Evolutionary conservation across 352 stramenopile species (phyloP).

Genomic region (Phytophthora podocarpi): DNA sequence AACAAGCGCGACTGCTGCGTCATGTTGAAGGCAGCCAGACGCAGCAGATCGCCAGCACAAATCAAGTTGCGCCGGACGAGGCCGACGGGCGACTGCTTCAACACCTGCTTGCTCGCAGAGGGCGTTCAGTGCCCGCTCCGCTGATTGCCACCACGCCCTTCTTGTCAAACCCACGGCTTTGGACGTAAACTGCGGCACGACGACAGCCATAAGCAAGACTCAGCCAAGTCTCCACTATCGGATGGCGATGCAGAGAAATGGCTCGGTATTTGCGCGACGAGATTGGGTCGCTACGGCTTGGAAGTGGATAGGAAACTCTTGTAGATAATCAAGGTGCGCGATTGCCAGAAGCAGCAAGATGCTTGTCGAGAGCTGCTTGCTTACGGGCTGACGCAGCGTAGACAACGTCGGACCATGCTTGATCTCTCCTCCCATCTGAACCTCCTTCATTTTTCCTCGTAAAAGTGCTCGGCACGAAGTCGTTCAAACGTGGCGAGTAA

Average conservation of each 20-base stretch:
- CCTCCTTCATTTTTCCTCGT: neutral
- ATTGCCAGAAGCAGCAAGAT: conserved; percentile 9
- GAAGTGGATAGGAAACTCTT: conserved; percentile 4
- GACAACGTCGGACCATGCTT: neutral
- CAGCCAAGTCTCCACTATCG: conserved; percentile 9
- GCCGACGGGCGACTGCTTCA: conserved; percentile 12
- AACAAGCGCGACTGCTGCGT: conserved; percentile 7
- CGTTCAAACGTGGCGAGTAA: conserved; percentile 13
- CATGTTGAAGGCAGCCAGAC: conserved; percentile 35
- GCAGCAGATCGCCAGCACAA: conserved; percentile 10
- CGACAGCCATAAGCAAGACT: conserved; percentile 20
- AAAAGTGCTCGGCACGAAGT: too few species aligned
- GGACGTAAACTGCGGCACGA: conserved; percentile 23
- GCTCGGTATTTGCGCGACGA: conserved; percentile 8
- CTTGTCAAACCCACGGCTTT: neutral
- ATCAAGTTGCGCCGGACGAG: conserved; percentile 3
- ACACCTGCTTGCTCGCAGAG: conserved; percentile 9
- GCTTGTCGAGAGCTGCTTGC: conserved; percentile 5
- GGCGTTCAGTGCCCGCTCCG: conserved; percentile 17
- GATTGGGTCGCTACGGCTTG: neutral
- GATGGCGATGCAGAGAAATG: conserved; percentile 17
- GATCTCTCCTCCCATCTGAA: neutral
- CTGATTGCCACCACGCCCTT: neutral
- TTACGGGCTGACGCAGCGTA: too few species aligned
- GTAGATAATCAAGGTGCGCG: neutral